These are phyloP conservation scores for Tulasnella calospora DNA, from an alignment of 768 basidiomycete species.

Conservation along the genomic window DNA sequence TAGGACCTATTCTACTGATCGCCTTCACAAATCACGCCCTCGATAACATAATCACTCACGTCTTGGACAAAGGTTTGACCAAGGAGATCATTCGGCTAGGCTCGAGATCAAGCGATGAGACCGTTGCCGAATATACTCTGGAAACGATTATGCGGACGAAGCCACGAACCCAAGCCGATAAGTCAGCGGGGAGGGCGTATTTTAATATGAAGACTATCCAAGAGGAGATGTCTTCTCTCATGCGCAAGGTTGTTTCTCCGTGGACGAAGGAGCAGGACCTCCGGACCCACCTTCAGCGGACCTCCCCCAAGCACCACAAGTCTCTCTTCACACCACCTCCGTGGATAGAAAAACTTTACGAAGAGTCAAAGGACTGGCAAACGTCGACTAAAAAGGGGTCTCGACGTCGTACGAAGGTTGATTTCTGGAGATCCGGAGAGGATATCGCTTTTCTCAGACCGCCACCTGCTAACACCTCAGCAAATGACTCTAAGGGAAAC, in stretches of 20 bases:
- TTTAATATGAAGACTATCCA: constrained; percentile 45
- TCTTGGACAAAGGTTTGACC: constrained; percentile 63
- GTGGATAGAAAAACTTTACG: constrained; percentile 42
- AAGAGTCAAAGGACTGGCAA: constrained; percentile 32
- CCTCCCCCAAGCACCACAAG: constrained; percentile 49
- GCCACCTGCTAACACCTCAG: background rate
- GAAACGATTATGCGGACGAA: background rate
- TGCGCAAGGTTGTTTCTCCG: constrained; percentile 42
- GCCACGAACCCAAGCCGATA: background rate
- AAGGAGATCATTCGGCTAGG: constrained; percentile 63
- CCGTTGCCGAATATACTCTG: constrained; percentile 16
- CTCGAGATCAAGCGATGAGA: constrained; percentile 36
- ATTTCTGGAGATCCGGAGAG: background rate
- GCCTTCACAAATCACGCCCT: constrained; percentile 77
- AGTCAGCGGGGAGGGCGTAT: constrained; percentile 40
- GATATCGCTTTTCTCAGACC: background rate
- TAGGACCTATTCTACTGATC: constrained; percentile 53
- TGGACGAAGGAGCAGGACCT: constrained; percentile 41
- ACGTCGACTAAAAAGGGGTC: constrained; percentile 10
- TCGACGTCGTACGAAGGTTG: background rate
- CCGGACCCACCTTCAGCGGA: constrained; percentile 41
- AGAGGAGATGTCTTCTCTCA: constrained; percentile 45
- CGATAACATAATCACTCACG: constrained; percentile 62
- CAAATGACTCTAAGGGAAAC: background rate
- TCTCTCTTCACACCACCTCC: constrained; percentile 43